Conservation (phyloP, 768 basidiomycete species). For the Tricholoma sp. region DNA sequence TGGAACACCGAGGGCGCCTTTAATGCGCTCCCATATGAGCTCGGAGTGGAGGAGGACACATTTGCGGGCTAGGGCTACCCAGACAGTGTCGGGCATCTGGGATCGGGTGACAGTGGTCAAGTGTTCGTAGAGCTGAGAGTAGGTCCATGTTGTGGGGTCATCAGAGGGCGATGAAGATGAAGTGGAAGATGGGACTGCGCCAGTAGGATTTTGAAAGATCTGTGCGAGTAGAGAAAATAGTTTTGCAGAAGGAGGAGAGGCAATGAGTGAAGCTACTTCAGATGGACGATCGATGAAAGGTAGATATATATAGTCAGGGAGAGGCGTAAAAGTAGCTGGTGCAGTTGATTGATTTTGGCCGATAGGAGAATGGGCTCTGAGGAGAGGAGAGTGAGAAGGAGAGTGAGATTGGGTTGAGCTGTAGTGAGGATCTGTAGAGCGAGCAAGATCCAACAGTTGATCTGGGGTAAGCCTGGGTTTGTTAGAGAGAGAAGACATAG, state of each 20-base stretch:
- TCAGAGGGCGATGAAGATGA: conserved; percentile 27
- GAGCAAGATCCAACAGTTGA: conserved; percentile 71
- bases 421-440: conserved; percentile 37
- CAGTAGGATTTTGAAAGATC: conserved; percentile 43
- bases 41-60: conserved; percentile 77
- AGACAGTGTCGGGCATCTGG: conserved; percentile 61
- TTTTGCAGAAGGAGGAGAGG: conserved; percentile 58
- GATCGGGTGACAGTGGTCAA: conserved; percentile 61
- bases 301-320: conserved; percentile 73
- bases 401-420: too few relatives aligned
- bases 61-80: conserved; percentile 68
- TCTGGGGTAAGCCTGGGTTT: conserved; percentile 59
- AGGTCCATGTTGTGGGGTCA: conserved; percentile 72
- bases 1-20: conserved; percentile 83
- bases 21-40: conserved; percentile 88
- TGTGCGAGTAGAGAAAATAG: conserved; percentile 71
- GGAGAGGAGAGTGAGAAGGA: conserved; percentile 12
- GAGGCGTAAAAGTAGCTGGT: conserved; percentile 65
- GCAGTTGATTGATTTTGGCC: conserved; percentile 16
- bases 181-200: conserved; percentile 16
- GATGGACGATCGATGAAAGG: conserved; percentile 82
- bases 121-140: conserved; percentile 62
- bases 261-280: conserved; percentile 70
- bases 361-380: conserved; percentile 16
- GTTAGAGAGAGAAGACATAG: conserved; percentile 27